Percentiles rank a stretch among this genome's conserved stretches.
Evolutionary conservation across 1,139 yeast genomes (phyloP).

Genomic region (Scheffersomyces illinoinensis): DNA sequence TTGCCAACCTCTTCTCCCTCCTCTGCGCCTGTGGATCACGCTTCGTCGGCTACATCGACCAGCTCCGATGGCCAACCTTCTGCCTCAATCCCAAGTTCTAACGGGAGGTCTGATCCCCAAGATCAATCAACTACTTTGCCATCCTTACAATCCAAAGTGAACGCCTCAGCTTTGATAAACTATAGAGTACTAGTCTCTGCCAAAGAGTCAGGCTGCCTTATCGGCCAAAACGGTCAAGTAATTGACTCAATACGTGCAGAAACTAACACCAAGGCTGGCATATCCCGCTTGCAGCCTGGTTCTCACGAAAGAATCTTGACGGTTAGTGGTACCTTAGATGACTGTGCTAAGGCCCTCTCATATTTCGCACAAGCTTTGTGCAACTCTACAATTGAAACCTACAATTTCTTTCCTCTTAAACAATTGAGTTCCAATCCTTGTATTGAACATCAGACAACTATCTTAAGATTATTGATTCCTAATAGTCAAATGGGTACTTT

Average conservation of each 20-base stretch:
- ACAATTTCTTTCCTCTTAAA: constrained; percentile 63
- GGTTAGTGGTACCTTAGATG: constrained; percentile 75
- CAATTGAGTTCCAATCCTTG: constrained; percentile 54
- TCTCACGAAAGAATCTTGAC: constrained; percentile 84
- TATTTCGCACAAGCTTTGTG: constrained; percentile 69
- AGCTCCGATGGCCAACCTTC: not conserved
- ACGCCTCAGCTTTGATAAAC: constrained; percentile 46
- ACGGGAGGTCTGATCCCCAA: constrained; percentile 1
- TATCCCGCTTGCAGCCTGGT: constrained; percentile 78
- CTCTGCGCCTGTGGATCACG: not conserved
- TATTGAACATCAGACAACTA: constrained; percentile 53
- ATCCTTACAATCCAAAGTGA: constrained; percentile 27
- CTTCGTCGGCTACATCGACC: not conserved
- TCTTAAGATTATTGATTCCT: constrained; percentile 73
- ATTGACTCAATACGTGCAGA: constrained; percentile 77
- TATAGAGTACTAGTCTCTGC: constrained; percentile 76
- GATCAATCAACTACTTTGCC: constrained; percentile 28
- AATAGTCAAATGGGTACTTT: constrained; percentile 90
- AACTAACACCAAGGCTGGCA: constrained; percentile 86
- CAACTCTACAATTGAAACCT: constrained; percentile 35
- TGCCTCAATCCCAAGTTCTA: constrained; percentile 13
- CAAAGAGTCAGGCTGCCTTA: constrained; percentile 88
- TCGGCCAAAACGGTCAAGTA: constrained; percentile 83
- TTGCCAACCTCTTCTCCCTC: constrained; percentile 1
- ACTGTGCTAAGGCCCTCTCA: constrained; percentile 71